phyloP scores from a whole-genome alignment of 371 early-diverging fungal species.

The Rhizopus stolonifer region DNA sequence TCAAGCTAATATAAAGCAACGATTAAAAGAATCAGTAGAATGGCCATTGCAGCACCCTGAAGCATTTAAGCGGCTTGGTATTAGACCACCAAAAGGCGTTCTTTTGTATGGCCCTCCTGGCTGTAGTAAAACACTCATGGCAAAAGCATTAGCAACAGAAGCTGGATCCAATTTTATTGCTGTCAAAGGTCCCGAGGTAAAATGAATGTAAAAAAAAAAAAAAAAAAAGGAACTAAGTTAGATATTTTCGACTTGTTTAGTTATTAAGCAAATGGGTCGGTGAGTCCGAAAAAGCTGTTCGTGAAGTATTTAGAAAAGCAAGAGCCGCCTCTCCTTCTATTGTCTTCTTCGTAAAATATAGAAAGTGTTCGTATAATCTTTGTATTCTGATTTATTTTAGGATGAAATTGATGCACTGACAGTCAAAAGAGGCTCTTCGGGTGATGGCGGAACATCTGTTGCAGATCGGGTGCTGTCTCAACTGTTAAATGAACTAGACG shows the following conservation, averaged over 20 bases:
- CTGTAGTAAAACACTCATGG: constrained; percentile 97
- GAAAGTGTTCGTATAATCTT: background rate
- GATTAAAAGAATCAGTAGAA: constrained; percentile 96
- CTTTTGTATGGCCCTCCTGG: constrained; percentile 98
- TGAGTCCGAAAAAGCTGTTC: constrained; percentile 96
- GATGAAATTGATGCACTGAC: constrained; percentile 98
- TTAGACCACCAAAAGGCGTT: constrained; percentile 95
- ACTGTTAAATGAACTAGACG: constrained; percentile 94
- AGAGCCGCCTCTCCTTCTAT: constrained; percentile 94
- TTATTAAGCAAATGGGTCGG: constrained; percentile 98
- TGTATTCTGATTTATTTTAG: constrained; percentile 35
- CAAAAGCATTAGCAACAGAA: constrained; percentile 97
- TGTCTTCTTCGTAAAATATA: constrained; percentile 87
- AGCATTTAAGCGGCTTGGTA: constrained; percentile 82
- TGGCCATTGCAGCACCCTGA: constrained; percentile 97
- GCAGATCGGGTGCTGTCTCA: constrained; percentile 93
- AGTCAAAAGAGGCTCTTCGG: constrained; percentile 71
- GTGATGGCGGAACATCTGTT: constrained; percentile 78
- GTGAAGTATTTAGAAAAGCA: constrained; percentile 94
- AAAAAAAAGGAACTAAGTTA: background rate
- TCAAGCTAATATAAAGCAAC: constrained; percentile 89
- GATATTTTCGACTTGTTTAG: constrained; percentile 29
- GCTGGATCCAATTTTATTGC: constrained; percentile 96
- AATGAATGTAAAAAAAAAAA: background rate
- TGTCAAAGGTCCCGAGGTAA: constrained; percentile 95